Evolutionary conservation across 164 flowering plant genomes (phyloP).

Genomic region (Tinospora cordifolia): DNA sequence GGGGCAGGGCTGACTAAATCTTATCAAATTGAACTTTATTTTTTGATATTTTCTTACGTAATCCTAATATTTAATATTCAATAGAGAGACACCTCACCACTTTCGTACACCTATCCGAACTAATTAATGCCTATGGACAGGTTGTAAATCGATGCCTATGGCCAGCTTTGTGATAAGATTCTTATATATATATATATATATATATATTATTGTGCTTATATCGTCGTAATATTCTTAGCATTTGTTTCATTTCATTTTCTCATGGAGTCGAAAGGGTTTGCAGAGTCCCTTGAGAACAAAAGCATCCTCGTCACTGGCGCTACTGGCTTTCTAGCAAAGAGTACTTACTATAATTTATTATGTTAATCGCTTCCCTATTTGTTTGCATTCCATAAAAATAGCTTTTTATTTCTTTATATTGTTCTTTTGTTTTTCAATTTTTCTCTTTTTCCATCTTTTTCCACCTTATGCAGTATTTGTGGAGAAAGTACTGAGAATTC

Average conservation of each 20-base stretch:
- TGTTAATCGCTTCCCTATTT: too few relatives aligned
- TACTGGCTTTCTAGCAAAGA: slow-evolving; percentile 70
- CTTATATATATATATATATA: neutral
- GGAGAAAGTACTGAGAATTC: slow-evolving; percentile 56
- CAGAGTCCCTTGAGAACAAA: slow-evolving; percentile 44
- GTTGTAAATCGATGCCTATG: neutral
- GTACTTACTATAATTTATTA: slow-evolving; percentile 20
- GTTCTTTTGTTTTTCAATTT: neutral
- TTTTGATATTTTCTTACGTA: too few relatives aligned
- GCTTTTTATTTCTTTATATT: slow-evolving; percentile 4
- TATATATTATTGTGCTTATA: too few relatives aligned
- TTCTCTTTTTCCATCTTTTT: neutral
- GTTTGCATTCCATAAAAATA: neutral
- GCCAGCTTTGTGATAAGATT: neutral
- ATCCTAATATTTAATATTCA: too few relatives aligned
- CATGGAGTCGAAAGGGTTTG: slow-evolving; percentile 46
- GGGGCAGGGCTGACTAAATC: too few relatives aligned
- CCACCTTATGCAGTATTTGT: slow-evolving; percentile 39
- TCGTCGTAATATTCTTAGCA: too few relatives aligned
- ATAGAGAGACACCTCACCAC: too few relatives aligned
- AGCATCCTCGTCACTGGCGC: slow-evolving; percentile 60
- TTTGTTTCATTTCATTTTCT: neutral
- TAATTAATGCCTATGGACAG: neutral
- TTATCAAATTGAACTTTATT: too few relatives aligned
- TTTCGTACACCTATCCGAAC: neutral